Evolutionary conservation across 306 rosid species (phyloP).

Genomic region (Vicia faba): DNA sequence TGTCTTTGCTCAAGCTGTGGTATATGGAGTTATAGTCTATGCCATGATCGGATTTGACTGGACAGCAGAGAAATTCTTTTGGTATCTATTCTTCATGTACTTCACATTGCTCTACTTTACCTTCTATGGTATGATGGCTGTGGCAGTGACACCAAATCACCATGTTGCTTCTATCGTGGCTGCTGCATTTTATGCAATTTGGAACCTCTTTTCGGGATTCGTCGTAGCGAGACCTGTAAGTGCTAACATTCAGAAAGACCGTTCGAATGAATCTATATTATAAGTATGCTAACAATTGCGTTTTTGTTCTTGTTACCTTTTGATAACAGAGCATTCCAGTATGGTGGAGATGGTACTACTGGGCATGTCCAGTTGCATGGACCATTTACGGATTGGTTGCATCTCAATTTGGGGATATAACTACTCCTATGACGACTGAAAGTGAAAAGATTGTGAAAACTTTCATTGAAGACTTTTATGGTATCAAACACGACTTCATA

Average conservation of each 20-base stretch:
- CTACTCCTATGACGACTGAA: not conserved
- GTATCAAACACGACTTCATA: slow-evolving; percentile 51
- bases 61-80: slow-evolving; percentile 56
- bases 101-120: slow-evolving; percentile 65
- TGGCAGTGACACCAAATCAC: slow-evolving; percentile 61
- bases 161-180: slow-evolving; percentile 59
- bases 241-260: not conserved
- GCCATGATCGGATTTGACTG: slow-evolving; percentile 71
- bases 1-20: slow-evolving; percentile 45
- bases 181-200: slow-evolving; percentile 56
- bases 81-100: slow-evolving; percentile 63
- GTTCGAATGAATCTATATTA: not conserved
- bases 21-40: slow-evolving; percentile 54
- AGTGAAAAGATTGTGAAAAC: slow-evolving; percentile 5
- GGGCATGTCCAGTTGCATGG: slow-evolving; percentile 81
- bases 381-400: slow-evolving; percentile 69
- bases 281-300: not conserved
- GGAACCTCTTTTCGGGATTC: slow-evolving; percentile 72
- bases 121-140: slow-evolving; percentile 66
- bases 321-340: slow-evolving; percentile 46
- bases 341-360: slow-evolving; percentile 90
- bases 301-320: not conserved
- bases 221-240: slow-evolving; percentile 57
- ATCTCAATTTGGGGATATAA: slow-evolving; percentile 60
- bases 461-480: slow-evolving; percentile 39